A percentile compares a stretch with the other conserved stretches of the same genome.
phyloP scores from a whole-genome alignment of 2,329 filamentous ascomycete genomes.

The Alternaria triticimaculans region DNA sequence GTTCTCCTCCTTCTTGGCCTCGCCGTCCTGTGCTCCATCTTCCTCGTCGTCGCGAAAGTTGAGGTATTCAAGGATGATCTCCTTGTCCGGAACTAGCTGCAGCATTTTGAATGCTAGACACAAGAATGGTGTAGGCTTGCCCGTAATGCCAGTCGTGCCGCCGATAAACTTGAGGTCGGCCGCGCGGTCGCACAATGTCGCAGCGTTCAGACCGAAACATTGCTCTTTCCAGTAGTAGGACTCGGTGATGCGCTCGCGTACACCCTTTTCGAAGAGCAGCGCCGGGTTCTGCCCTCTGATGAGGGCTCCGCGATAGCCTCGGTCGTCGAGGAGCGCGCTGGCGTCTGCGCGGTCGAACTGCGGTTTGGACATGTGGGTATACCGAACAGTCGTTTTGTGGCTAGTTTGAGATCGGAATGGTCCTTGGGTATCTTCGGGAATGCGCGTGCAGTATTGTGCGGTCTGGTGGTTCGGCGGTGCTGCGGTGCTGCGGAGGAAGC shows the following conservation, averaged over 20 bases:
- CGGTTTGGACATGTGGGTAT: constrained; percentile 45
- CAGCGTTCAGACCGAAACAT: constrained; percentile 90
- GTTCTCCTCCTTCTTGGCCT: constrained; percentile 47
- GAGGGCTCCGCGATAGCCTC: constrained; percentile 76
- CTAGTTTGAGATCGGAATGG: not conserved
- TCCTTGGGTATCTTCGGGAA: not conserved
- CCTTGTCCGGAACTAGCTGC: constrained; percentile 81
- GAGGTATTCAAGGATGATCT: constrained; percentile 81
- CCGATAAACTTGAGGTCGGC: constrained; percentile 84
- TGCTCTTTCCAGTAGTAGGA: constrained; percentile 99
- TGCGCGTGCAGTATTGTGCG: not conserved
- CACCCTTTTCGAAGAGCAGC: constrained; percentile 94
- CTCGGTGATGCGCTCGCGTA: constrained; percentile 93
- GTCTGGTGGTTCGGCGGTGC: not conserved
- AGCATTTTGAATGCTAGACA: constrained; percentile 95
- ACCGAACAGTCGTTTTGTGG: not conserved
- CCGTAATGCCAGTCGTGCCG: constrained; percentile 82
- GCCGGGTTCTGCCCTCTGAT: constrained; percentile 92
- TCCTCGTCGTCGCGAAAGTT: constrained; percentile 55
- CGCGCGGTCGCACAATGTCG: constrained; percentile 83
- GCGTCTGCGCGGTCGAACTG: constrained; percentile 78
- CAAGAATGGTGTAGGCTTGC: constrained; percentile 90
- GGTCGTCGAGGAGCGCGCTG: constrained; percentile 80
- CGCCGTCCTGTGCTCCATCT: constrained; percentile 16
- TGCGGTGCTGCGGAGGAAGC: constrained; percentile 1